phyloP scores from a whole-genome alignment of 805 yeast genomes.

The Wickerhamomyces hampshirensis region DNA sequence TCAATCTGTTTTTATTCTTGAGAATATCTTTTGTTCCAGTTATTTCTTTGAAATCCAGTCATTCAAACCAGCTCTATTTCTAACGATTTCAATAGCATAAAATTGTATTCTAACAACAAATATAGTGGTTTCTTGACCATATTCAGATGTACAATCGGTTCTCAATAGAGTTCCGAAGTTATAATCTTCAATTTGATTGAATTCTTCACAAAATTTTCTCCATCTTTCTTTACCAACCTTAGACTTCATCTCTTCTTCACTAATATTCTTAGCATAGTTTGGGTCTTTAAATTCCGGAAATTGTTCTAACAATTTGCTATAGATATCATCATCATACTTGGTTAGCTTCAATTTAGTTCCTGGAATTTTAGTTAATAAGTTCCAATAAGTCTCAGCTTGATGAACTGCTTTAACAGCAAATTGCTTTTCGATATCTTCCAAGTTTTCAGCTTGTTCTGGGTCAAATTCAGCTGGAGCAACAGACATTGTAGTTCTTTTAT shows the following conservation, averaged over 20 bases:
- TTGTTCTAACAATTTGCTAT: conserved; percentile 49
- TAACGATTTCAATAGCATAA: conserved; percentile 88
- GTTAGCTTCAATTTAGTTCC: conserved; percentile 79
- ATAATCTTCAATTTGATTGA: conserved; percentile 84
- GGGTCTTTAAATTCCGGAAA: conserved; percentile 87
- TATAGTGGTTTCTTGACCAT: conserved; percentile 77
- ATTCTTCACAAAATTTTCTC: conserved; percentile 81
- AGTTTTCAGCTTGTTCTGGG: conserved; percentile 90
- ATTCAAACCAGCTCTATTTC: conserved; percentile 86
- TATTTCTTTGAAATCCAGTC: conserved; percentile 68
- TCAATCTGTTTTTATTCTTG: no score
- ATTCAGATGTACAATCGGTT: conserved; percentile 64
- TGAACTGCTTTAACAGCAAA: conserved; percentile 96
- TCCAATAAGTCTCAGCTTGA: conserved; percentile 95
- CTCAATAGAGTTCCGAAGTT: conserved; percentile 94
- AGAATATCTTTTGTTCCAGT: no score
- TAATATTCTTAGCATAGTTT: conserved; percentile 48
- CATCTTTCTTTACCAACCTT: conserved; percentile 79
- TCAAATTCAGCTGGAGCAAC: conserved; percentile 39
- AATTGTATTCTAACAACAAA: conserved; percentile 93
- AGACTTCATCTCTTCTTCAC: conserved; percentile 81
- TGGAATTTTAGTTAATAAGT: conserved; percentile 60
- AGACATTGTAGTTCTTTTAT: conserved; percentile 2
- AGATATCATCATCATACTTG: conserved; percentile 66
- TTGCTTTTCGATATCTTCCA: conserved; percentile 94